Conservation (phyloP, 331 rosid genomes). For the Acacia pycnantha region DNA sequence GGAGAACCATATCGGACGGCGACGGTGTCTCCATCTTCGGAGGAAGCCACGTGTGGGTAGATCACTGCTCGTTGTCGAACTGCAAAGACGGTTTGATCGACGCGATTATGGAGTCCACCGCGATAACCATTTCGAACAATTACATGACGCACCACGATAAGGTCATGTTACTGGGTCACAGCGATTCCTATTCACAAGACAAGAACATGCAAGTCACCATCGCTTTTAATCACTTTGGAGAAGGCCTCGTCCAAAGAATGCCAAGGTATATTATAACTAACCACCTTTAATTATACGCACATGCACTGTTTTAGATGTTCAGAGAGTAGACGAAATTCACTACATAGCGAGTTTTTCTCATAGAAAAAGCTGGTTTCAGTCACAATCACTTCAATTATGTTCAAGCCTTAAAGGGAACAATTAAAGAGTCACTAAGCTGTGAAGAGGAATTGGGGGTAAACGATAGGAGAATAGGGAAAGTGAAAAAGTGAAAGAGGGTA, state of each 20-base stretch:
- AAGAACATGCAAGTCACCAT: conserved; percentile 91
- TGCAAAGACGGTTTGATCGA: conserved; percentile 82
- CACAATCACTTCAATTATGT: background rate
- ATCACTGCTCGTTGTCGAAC: conserved; percentile 79
- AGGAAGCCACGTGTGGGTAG: conserved; percentile 86
- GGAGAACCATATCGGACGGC: conserved; percentile 91
- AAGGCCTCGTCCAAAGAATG: conserved; percentile 96
- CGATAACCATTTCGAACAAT: conserved; percentile 85
- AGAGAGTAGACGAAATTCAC: background rate
- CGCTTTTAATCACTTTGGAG: conserved; percentile 96
- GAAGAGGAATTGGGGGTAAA: background rate
- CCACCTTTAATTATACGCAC: background rate
- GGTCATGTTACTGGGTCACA: conserved; percentile 91
- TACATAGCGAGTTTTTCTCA: background rate
- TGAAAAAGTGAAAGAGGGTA: background rate
- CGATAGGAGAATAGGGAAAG: background rate
- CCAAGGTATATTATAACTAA: conserved; percentile 57
- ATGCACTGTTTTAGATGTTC: background rate
- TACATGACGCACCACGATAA: conserved; percentile 94
- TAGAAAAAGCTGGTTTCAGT: background rate
- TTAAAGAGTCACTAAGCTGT: background rate
- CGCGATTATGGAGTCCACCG: conserved; percentile 82
- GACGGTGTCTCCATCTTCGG: conserved; percentile 96
- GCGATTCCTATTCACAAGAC: conserved; percentile 75
- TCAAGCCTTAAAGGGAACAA: background rate